Evolutionary conservation across 2,329 filamentous ascomycete genomes (phyloP).

Genomic region (Penicillium psychrosexuale): DNA sequence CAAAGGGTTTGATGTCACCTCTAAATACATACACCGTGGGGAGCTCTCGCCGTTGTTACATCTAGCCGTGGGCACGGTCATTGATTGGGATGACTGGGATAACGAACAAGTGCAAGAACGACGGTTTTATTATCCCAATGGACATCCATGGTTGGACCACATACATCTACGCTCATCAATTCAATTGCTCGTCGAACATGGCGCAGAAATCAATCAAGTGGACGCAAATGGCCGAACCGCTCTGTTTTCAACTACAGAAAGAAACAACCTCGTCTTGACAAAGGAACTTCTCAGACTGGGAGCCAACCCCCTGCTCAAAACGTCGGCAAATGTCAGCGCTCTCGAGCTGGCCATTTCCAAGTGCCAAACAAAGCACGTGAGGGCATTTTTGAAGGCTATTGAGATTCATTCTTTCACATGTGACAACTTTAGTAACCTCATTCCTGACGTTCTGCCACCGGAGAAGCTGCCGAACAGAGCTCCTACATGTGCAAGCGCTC

Average conservation of each 20-base stretch:
- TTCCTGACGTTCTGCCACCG: not conserved
- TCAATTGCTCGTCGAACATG: not conserved
- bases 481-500: not conserved
- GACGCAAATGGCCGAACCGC: not conserved
- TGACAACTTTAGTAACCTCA: not conserved
- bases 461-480: not conserved
- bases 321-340: not conserved
- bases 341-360: not conserved
- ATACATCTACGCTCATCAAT: not conserved
- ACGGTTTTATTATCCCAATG: not conserved
- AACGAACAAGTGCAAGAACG: not conserved
- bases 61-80: not conserved
- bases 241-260: not conserved
- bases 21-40: not conserved
- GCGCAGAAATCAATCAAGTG: not conserved
- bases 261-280: not conserved
- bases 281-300: not conserved
- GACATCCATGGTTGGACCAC: not conserved
- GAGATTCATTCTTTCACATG: not conserved
- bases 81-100: not conserved
- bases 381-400: not conserved
- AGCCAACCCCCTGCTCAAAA: not conserved
- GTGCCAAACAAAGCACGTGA: not conserved
- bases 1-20: not conserved
- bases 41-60: not conserved